phyloP scores from a whole-genome alignment of 768 basidiomycete genomes.

The Pleurotus sapidus region DNA sequence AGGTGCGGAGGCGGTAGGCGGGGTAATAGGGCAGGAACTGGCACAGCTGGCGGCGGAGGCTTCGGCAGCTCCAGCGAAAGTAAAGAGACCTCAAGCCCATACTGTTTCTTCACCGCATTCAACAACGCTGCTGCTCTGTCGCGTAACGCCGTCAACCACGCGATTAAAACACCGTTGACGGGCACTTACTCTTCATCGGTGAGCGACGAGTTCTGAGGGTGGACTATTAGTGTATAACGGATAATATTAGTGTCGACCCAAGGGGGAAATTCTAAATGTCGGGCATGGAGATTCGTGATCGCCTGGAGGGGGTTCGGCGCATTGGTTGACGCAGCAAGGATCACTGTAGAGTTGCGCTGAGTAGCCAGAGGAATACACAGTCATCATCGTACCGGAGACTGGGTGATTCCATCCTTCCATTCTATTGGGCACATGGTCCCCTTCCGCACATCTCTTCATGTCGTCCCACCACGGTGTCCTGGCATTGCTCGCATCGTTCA shows the following conservation, averaged over 20 bases:
- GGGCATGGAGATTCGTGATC: conserved; percentile 70
- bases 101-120: conserved; percentile 88
- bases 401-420: conserved; percentile 88
- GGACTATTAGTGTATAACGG: conserved; percentile 75
- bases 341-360: conserved; percentile 45
- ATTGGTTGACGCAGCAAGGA: conserved; percentile 79
- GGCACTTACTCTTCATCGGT: conserved; percentile 75
- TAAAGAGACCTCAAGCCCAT: conserved; percentile 73
- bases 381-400: conserved; percentile 60
- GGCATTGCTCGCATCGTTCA: conserved; percentile 33
- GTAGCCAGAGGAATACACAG: conserved; percentile 6
- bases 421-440: conserved; percentile 69
- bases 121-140: conserved; percentile 71
- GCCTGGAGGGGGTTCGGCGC: conserved; percentile 80
- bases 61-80: conserved; percentile 61
- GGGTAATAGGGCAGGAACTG: conserved; percentile 63
- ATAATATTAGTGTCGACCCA: conserved; percentile 79
- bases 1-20: conserved; percentile 56
- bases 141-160: conserved; percentile 6
- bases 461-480: conserved; percentile 90
- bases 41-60: conserved; percentile 62
- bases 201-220: conserved; percentile 64
- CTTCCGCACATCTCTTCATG: conserved; percentile 70
- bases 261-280: conserved; percentile 63
- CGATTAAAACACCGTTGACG: conserved; percentile 6